Evolutionary conservation across 805 yeast species (phyloP).

Genomic region (Candida ulmi): DNA sequence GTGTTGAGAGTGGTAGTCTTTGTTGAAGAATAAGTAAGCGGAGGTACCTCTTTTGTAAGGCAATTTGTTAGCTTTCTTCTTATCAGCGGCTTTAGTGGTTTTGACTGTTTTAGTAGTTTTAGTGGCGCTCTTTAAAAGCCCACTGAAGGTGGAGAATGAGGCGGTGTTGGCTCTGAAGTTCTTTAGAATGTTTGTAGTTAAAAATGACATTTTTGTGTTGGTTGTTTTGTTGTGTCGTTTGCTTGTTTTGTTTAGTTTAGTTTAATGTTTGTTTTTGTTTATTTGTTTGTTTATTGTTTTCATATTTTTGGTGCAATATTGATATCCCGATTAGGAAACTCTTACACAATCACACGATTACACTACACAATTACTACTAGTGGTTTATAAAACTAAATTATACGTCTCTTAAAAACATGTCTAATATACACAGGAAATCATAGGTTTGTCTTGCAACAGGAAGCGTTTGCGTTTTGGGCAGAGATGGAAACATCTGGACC

Average conservation of each 20-base stretch:
- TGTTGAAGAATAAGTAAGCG: constrained; percentile 11
- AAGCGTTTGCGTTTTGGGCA: constrained; percentile 8
- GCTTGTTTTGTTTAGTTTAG: too few species aligned
- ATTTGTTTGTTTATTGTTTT: constrained; percentile 1
- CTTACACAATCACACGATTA: too few species aligned
- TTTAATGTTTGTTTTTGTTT: constrained; percentile 3
- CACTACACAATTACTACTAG: too few species aligned
- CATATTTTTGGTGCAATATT: neutral
- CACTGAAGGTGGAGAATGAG: neutral
- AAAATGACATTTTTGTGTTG: neutral
- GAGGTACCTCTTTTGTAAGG: constrained; percentile 4
- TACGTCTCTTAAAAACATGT: too few species aligned
- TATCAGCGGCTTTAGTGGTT: neutral
- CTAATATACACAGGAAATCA: too few species aligned
- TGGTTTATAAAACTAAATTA: too few species aligned
- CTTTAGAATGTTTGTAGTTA: neutral
- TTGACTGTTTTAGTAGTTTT: neutral
- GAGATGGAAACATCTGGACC: constrained; percentile 9
- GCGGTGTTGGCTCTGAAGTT: neutral
- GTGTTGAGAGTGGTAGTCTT: constrained; percentile 8
- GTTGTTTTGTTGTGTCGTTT: too few species aligned
- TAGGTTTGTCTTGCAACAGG: constrained; percentile 14
- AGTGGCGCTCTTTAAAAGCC: neutral
- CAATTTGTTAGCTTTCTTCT: neutral
- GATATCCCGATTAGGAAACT: neutral